These are phyloP conservation scores for Antrodiella citrinella DNA, from an alignment of 768 basidiomycete genomes.

Conservation along the genomic window DNA sequence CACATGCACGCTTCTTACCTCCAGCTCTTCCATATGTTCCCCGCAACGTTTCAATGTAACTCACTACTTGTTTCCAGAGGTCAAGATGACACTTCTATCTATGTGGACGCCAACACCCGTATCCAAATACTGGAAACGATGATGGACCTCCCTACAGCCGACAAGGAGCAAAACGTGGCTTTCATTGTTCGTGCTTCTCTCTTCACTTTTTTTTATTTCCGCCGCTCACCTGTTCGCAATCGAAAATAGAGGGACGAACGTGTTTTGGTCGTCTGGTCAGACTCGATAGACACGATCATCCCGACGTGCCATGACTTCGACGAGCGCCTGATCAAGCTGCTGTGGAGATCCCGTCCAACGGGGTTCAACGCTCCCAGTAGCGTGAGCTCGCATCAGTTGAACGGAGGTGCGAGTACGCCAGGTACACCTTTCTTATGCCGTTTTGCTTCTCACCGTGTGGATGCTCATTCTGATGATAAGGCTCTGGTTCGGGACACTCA, in stretches of 20 bases:
- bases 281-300: slow-evolving; percentile 71
- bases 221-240: neutral
- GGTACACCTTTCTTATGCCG: slow-evolving; percentile 6
- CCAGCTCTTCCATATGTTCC: too few species aligned
- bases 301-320: slow-evolving; percentile 44
- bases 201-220: neutral
- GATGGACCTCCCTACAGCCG: slow-evolving; percentile 56
- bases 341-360: slow-evolving; percentile 39
- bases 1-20: too few species aligned
- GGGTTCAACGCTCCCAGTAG: slow-evolving; percentile 19
- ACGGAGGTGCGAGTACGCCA: slow-evolving; percentile 13
- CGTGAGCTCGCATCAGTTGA: slow-evolving; percentile 22
- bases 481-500: slow-evolving; percentile 33
- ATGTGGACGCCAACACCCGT: slow-evolving; percentile 49
- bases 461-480: slow-evolving; percentile 6
- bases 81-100: slow-evolving; percentile 30
- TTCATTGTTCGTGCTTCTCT: slow-evolving; percentile 47
- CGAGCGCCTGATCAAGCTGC: slow-evolving; percentile 46
- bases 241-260: slow-evolving; percentile 64
- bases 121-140: slow-evolving; percentile 83
- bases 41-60: neutral
- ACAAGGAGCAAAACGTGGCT: slow-evolving; percentile 51
- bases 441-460: neutral
- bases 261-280: slow-evolving; percentile 80
- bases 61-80: slow-evolving; percentile 11